Evolutionary conservation across 2,329 filamentous ascomycete species (phyloP).

Genomic region (Diaporthe aspalathi): DNA sequence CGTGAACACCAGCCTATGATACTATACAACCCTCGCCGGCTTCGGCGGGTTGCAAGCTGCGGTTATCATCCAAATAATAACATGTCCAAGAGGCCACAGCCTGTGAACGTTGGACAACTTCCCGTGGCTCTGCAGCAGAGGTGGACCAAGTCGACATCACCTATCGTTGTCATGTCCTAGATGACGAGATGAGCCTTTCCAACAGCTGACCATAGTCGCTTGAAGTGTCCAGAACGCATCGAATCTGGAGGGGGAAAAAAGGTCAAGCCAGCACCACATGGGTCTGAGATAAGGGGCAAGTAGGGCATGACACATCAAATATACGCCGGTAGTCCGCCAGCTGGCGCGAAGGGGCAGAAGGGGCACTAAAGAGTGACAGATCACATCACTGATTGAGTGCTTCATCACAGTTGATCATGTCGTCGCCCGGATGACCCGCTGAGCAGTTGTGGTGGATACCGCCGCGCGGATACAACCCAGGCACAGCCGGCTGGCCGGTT

Average conservation of each 20-base stretch:
- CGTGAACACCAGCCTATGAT: not conserved
- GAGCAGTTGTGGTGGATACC: slow-evolving; percentile 1
- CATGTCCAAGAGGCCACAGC: not conserved
- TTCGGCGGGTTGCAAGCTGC: not conserved
- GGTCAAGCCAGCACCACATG: not conserved
- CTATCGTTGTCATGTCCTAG: not conserved
- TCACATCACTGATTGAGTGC: no score
- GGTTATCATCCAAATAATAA: not conserved
- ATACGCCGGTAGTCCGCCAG: not conserved
- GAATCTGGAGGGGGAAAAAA: not conserved
- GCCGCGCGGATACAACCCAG: slow-evolving; percentile 8
- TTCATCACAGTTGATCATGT: not conserved
- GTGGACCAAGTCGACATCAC: not conserved
- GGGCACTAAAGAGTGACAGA: not conserved
- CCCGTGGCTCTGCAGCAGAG: slow-evolving; percentile 6
- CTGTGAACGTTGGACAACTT: slow-evolving; percentile 17
- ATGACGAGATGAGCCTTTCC: not conserved
- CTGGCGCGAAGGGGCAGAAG: no score
- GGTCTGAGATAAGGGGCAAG: not conserved
- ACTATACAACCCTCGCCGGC: not conserved
- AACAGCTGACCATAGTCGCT: no score
- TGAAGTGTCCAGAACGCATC: not conserved
- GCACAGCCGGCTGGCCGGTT: not conserved
- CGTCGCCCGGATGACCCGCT: not conserved
- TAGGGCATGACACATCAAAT: not conserved